Evolutionary conservation across 805 yeast species (phyloP), one percentile per base, ranked within the genome.

Genomic region (Ogataea paradorogensis): DNA sequence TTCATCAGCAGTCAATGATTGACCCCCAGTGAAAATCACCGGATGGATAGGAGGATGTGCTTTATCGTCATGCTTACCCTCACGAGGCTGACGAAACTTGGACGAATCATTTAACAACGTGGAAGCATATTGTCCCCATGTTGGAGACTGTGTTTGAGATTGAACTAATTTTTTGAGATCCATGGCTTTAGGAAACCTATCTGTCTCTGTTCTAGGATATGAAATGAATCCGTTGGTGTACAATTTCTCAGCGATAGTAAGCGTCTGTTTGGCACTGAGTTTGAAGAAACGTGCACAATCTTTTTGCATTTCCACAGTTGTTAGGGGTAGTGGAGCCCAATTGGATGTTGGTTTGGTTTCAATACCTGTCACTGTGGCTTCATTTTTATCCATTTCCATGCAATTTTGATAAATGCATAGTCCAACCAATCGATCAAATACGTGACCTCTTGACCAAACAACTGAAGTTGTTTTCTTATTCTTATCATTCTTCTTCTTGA

Each of bases 21-120:
- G 42, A 13, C 43, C 51, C 6, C 49, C 48, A 13, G 53, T 55
- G 38, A 48, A 53, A 42, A 65, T 66, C 9, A 87, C 79, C 0
- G 99, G 99, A 61, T 93, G 97, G 42, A 93, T 93, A 0, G 99
- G 97, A 4, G 99, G 98, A 73, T 93, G 99, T 16, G 99, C 98
- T 56, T 88, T 81, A 65, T 93, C 99, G 56, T 89, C 85, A 56
- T 86, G 82, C 9, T 68, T 72, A 4, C 99, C 99, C 27, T 71
- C 70, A 35, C 98, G 66, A 0, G 99, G 99, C 4, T 55, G 54
- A n/a, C 70, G 54, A 53, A 74, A 84, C 27, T 70, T 72, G 24
- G 70, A 71, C 3, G 42, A 67, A 45, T 43, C 63, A 7, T 62
- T 61, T 7, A 75, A 37, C 6, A 81, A 51, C 3, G 44, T 43